Conservation (phyloP, 371 early-diverging fungal species). For the Mucor mucedo region DNA sequence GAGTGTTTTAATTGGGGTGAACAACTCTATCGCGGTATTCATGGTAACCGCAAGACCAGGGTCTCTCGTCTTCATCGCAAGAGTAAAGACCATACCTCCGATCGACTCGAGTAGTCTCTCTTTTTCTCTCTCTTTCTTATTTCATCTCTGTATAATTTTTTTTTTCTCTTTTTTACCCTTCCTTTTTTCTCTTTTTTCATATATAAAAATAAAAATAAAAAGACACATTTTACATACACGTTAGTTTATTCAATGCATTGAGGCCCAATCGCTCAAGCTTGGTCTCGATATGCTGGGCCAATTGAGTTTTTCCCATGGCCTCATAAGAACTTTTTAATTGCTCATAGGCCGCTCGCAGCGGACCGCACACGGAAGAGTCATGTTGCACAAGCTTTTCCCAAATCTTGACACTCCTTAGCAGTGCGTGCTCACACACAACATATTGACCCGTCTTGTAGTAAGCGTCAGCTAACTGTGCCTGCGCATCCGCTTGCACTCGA, state of each 20-base stretch:
- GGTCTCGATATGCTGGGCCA: slow-evolving; percentile 36
- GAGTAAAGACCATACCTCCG: slow-evolving; percentile 16
- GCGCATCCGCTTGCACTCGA: slow-evolving; percentile 40
- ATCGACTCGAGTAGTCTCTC: slow-evolving; percentile 14
- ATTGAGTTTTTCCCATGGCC: slow-evolving; percentile 37
- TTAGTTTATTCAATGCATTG: background rate
- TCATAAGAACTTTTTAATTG: slow-evolving; percentile 35
- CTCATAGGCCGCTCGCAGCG: slow-evolving; percentile 25
- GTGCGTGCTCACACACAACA: slow-evolving; percentile 32
- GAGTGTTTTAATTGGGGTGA: slow-evolving; percentile 58
- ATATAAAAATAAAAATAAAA: background rate
- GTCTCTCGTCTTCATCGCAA: slow-evolving; percentile 32
- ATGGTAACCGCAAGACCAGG: slow-evolving; percentile 42
- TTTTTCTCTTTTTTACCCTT: no score
- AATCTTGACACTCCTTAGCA: slow-evolving; percentile 30
- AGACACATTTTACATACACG: background rate
- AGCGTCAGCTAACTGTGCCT: slow-evolving; percentile 42
- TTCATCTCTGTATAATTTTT: background rate
- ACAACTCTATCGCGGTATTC: slow-evolving; percentile 38
- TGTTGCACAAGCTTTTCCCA: slow-evolving; percentile 37
- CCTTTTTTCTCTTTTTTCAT: background rate
- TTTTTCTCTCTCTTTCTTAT: background rate
- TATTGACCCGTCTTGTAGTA: slow-evolving; percentile 35
- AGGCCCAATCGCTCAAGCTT: slow-evolving; percentile 1
- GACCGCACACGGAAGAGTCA: slow-evolving; percentile 1